phyloP scores from a whole-genome alignment of 768 basidiomycete genomes.

The Termitomyces titanicus region DNA sequence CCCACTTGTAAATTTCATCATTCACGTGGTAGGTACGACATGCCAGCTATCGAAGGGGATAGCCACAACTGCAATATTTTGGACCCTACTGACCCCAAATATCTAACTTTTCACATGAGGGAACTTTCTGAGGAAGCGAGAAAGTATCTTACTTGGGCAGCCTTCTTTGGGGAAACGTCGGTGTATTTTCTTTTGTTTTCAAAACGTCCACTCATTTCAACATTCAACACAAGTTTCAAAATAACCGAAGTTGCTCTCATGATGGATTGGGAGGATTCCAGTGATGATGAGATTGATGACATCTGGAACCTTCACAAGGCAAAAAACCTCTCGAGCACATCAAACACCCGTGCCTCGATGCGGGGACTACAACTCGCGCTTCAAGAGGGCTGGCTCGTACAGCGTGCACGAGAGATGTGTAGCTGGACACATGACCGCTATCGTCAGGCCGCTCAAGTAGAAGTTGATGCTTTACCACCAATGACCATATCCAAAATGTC shows the following conservation, averaged over 20 bases:
- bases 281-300: conserved; percentile 49
- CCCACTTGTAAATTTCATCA: not conserved
- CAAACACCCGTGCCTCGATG: conserved; percentile 55
- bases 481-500: conserved; percentile 63
- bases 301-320: conserved; percentile 52
- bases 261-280: conserved; percentile 71
- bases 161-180: conserved; percentile 69
- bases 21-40: conserved; percentile 42
- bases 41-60: conserved; percentile 51
- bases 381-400: conserved; percentile 71
- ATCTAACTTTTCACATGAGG: conserved; percentile 54
- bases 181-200: conserved; percentile 17
- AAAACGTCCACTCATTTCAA: not conserved
- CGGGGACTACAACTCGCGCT: conserved; percentile 65
- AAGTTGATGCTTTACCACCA: conserved; percentile 46
- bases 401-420: conserved; percentile 72
- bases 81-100: conserved; percentile 61
- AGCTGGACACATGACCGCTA: conserved; percentile 74
- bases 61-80: conserved; percentile 48
- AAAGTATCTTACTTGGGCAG: conserved; percentile 69
- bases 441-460: conserved; percentile 65
- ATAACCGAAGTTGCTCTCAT: conserved; percentile 69
- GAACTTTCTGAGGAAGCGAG: conserved; percentile 61
- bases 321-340: conserved; percentile 36
- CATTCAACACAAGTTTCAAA: conserved; percentile 48